Evolutionary conservation across 306 rosid species (phyloP).

Genomic region (Alnus glutinosa): DNA sequence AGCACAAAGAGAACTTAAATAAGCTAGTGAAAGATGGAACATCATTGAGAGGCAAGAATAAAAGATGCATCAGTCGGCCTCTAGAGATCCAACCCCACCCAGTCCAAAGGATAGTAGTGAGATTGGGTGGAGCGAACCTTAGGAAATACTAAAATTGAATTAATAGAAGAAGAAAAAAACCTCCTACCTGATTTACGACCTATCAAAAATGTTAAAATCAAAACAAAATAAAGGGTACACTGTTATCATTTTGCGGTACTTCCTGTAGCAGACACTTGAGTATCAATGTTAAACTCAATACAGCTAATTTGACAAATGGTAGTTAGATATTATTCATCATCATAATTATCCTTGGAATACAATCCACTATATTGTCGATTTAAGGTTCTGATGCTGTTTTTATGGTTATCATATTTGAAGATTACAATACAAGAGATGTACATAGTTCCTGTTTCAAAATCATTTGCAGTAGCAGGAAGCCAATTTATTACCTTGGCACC

Average conservation of each 20-base stretch:
- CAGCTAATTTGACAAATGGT: neutral
- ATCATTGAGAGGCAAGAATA: neutral
- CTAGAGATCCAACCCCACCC: neutral
- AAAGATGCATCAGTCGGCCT: neutral
- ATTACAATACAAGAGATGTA: neutral
- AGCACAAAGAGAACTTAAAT: neutral
- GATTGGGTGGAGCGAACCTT: neutral
- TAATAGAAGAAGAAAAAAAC: neutral
- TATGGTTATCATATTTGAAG: neutral
- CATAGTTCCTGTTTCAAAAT: neutral
- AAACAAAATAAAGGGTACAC: neutral
- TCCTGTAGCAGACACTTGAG: neutral
- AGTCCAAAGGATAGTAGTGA: neutral
- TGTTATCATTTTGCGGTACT: neutral
- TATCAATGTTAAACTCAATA: neutral
- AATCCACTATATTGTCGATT: neutral
- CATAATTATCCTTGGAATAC: neutral
- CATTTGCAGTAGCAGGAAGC: neutral
- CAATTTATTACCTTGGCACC: constrained; percentile 55
- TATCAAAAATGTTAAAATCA: neutral
- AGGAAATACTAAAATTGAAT: no score
- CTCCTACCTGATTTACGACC: neutral
- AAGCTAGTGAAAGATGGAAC: neutral
- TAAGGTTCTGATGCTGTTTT: neutral
- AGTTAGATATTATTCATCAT: neutral